Base-by-base conservation (phyloP, 805 yeast species). In the Starmera dryadoides region DNA sequence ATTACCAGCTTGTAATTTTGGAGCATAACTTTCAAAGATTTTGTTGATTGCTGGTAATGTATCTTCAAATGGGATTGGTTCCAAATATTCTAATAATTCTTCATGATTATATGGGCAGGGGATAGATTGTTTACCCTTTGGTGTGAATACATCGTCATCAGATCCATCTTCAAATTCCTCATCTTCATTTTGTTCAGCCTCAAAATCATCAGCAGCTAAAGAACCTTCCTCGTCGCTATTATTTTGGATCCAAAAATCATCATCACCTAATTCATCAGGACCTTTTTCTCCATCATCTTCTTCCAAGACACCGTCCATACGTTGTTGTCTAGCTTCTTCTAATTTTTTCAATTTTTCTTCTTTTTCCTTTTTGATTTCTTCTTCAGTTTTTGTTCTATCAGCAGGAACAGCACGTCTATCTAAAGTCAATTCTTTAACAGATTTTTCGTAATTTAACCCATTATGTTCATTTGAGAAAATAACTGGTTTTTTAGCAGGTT, bases 371-470 rank as follows among this genome's bases (percentile, higher is more conserved):
- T 63, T 65, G 11, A 82, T 39, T 57, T 85, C 93, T 58, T 84
- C 88, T 3, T 73, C 79, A 2, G 93, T 83, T 56, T 83, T 82
- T 2, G 91, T 82, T 62, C 89, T 71, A 40, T 83, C 91, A 18
- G 89, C 79, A 25, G 93, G 93, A 2, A 73, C 88, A 10, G 93
- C 81, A 55, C 89, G 71, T 59, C 78, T 77, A 44, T 85, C 93
- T 52, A 80, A 65, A 3, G 77, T 73, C 43, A 83, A 69, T 52
- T 79, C 82, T 45, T 77, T 71, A 16, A 84, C 84, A 48, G 77
- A 75, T 52, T 66, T 68, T 51, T 82, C 88, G 57, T 85, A 85
- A 20, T 71, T 77, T 10, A 66, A 58, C 37, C 62, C 65, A 2
- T 60, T 48, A 43, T 63, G 65, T 25, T 69, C 71, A 37, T 70